Percentiles rank a stretch among this genome's conserved stretches.
Evolutionary conservation across 306 rosid genomes (phyloP).

Genomic region (Crotalaria pallida): DNA sequence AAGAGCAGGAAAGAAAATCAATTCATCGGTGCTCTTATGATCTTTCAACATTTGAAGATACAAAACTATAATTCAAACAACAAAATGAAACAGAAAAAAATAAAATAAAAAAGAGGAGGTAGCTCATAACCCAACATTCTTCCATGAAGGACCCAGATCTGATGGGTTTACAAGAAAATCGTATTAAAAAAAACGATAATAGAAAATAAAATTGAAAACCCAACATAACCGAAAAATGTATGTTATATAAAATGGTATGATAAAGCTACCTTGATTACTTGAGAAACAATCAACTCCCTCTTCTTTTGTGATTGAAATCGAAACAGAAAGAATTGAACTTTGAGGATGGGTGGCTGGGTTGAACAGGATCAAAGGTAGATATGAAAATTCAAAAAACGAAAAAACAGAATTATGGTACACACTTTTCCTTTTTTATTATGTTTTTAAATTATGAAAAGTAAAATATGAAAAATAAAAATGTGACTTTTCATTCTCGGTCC

Average conservation of each 20-base stretch:
- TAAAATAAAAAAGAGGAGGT: neutral
- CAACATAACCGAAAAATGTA: neutral
- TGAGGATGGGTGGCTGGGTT: slow-evolving; percentile 5
- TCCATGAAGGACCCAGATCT: slow-evolving; percentile 33
- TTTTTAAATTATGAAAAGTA: neutral
- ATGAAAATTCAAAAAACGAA: neutral
- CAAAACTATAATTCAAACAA: neutral
- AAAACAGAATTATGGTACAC: neutral
- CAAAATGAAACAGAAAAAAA: neutral
- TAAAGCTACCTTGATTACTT: slow-evolving; percentile 7
- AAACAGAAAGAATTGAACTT: neutral
- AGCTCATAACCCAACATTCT: slow-evolving; percentile 3
- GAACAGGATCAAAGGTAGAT: neutral
- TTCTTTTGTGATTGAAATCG: neutral
- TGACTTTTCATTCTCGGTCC: slow-evolving; percentile 29
- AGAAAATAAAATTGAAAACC: neutral
- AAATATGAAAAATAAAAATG: neutral
- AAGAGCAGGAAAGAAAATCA: no score
- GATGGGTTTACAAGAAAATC: neutral
- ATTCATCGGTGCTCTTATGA: no score
- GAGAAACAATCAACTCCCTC: slow-evolving; percentile 6
- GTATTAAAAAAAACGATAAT: neutral
- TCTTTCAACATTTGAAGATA: neutral
- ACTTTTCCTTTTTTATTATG: no score
- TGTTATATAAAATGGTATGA: neutral